Evolutionary conservation across 805 yeast genomes (phyloP).

Genomic region (Priceomyces fermenticarens): DNA sequence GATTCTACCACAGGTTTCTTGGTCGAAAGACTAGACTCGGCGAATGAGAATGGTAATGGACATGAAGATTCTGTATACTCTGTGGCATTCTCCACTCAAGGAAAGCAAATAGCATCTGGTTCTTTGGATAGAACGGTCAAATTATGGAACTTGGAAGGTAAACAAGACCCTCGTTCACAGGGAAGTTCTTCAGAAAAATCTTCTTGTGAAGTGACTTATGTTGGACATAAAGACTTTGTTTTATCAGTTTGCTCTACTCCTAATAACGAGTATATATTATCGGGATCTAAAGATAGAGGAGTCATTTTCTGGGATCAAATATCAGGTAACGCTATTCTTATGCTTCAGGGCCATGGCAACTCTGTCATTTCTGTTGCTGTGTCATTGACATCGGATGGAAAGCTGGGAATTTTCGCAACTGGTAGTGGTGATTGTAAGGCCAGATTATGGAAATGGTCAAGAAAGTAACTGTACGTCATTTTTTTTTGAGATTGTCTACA

Average conservation of each 20-base stretch:
- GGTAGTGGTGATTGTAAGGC: constrained; percentile 98
- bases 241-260: constrained; percentile 92
- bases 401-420: constrained; percentile 87
- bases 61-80: constrained; percentile 95
- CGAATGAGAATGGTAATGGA: constrained; percentile 84
- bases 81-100: constrained; percentile 89
- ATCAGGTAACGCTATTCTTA: constrained; percentile 86
- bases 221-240: constrained; percentile 96
- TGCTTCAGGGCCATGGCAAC: constrained; percentile 96
- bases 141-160: constrained; percentile 84
- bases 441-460: constrained; percentile 89
- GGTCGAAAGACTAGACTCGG: constrained; percentile 89
- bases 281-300: constrained; percentile 96
- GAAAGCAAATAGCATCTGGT: constrained; percentile 89
- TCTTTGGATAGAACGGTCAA: constrained; percentile 94
- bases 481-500: background rate
- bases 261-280: constrained; percentile 82
- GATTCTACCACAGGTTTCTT: constrained; percentile 89
- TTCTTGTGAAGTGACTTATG: constrained; percentile 86
- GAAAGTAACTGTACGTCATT: constrained; percentile 20
- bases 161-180: constrained; percentile 23
- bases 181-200: constrained; percentile 25
- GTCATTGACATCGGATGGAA: constrained; percentile 70
- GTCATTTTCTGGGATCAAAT: constrained; percentile 95
- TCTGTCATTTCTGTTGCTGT: constrained; percentile 94